Evolutionary conservation across 139 green algal genomes (phyloP), one percentile per base, ranked within the genome.

Genomic region (Asterochloris sp.): DNA sequence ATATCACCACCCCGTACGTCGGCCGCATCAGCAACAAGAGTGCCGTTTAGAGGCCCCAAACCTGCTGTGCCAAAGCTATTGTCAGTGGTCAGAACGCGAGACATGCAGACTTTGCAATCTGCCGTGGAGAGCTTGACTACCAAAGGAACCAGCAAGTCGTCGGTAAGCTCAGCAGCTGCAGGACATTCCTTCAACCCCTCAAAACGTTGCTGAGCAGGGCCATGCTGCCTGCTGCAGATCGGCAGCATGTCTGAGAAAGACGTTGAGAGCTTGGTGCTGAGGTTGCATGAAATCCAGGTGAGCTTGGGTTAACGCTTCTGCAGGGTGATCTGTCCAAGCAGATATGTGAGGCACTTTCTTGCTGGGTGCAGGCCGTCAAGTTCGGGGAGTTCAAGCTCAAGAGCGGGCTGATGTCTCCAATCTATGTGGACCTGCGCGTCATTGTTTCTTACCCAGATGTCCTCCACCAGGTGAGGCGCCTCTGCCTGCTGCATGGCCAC

Each of bases 381-480:
- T 99, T 99, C 90, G 97, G 97, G 28, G 90, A 96, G 77, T 99
- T 99, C 90, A 99, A 96, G 85, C 92, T 99, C 11, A 99, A 99
- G 88, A 98, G 92, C 80, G 97, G 97, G 16, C 86, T 99, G 28
- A 90, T 95, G 29, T 98, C 94, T 8, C 97, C 97, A 8, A 94
- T 99, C 26, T 99, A 99, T 84, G 91, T 99, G 28, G 97, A 99
- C 89, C 90, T 99, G 69, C 94, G 97, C 13, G 91, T 99, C 61
- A 99, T 99, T 76, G 97, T 99, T 21, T 99, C 95, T 0, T 98
- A 99, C 88, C 97, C 97, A 19, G 92, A 97, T n/a, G 89, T 99
- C 16, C 88, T 99, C 47, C 89, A 91, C 74, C 85, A 92, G 82
- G 95, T 97, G 54, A 17, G 83, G 0, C 63, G 24, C 47, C 16